These are phyloP conservation scores for Termitomyces sp. DNA, from an alignment of 768 basidiomycete genomes.

Conservation along the genomic window DNA sequence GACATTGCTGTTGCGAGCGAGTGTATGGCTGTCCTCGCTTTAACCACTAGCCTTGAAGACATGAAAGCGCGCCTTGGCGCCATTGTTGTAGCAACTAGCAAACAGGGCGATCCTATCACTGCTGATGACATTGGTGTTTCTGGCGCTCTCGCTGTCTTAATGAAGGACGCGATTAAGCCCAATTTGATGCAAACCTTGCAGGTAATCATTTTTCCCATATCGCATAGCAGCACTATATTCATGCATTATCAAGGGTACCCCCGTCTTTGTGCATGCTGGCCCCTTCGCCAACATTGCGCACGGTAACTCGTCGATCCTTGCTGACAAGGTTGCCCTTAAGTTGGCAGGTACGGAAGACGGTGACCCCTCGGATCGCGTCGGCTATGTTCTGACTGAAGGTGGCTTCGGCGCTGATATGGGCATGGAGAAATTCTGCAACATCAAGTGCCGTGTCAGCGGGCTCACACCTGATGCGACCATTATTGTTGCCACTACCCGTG, in stretches of 20 bases:
- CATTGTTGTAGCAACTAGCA: conserved; percentile 97
- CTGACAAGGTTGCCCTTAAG: conserved; percentile 96
- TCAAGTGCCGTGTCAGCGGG: conserved; percentile 94
- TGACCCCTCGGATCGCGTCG: conserved; percentile 73
- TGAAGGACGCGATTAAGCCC: conserved; percentile 99
- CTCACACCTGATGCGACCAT: conserved; percentile 91
- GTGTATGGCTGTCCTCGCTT: conserved; percentile 95
- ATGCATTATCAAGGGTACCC: conserved; percentile 64
- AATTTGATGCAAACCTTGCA: conserved; percentile 98
- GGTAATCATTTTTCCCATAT: conserved; percentile 26
- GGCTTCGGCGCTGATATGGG: conserved; percentile 99
- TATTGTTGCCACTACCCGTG: conserved; percentile 95
- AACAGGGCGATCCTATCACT: conserved; percentile 86
- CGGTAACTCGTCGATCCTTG: conserved; percentile 96
- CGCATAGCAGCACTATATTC: background rate
- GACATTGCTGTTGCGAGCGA: conserved; percentile 98
- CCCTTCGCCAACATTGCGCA: conserved; percentile 99
- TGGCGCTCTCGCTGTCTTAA: conserved; percentile 91
- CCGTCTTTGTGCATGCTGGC: conserved; percentile 98
- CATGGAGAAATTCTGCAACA: conserved; percentile 99
- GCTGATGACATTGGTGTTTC: conserved; percentile 95
- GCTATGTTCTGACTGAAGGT: conserved; percentile 97
- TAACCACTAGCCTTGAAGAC: conserved; percentile 83
- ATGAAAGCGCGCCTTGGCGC: conserved; percentile 91
- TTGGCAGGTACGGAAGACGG: conserved; percentile 94